These are phyloP conservation scores for Neopestalotiopsis rosae DNA, from an alignment of 2,329 filamentous ascomycete species.

Conservation along the genomic window DNA sequence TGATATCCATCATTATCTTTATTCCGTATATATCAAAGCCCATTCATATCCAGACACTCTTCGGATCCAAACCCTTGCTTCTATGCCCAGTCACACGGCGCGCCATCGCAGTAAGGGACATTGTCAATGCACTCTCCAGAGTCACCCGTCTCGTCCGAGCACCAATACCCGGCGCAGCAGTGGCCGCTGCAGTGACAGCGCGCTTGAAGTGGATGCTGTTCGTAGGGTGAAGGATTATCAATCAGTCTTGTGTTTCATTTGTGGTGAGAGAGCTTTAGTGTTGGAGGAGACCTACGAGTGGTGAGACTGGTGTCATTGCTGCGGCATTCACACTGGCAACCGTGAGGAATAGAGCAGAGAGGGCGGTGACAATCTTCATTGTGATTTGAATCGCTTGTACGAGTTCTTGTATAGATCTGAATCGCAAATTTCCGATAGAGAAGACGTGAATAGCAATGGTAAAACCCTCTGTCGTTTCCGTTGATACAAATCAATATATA, in stretches of 20 bases:
- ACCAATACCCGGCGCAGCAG: constrained; percentile 5
- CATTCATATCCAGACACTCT: background rate
- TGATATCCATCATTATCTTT: no score
- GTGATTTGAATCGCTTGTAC: background rate
- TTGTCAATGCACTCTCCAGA: constrained; percentile 5
- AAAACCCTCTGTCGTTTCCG: background rate
- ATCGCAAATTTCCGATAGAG: background rate
- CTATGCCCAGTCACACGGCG: background rate
- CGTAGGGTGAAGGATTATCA: background rate
- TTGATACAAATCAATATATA: background rate
- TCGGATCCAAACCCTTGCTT: no score
- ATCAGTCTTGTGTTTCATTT: background rate
- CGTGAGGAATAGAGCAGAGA: background rate
- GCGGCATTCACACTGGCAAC: background rate
- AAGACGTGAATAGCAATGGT: no score
- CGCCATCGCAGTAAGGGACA: constrained; percentile 13
- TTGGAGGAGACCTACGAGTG: background rate
- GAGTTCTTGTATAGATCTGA: background rate
- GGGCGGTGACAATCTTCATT: background rate
- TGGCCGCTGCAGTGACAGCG: constrained; percentile 10
- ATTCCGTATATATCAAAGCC: background rate
- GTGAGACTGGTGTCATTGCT: constrained; percentile 2
- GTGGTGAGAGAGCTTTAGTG: no score
- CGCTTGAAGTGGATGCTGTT: background rate
- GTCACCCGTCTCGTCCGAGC: background rate